These are phyloP conservation scores for Apiospora marii DNA, from an alignment of 2,329 filamentous ascomycete genomes.

Conservation along the genomic window DNA sequence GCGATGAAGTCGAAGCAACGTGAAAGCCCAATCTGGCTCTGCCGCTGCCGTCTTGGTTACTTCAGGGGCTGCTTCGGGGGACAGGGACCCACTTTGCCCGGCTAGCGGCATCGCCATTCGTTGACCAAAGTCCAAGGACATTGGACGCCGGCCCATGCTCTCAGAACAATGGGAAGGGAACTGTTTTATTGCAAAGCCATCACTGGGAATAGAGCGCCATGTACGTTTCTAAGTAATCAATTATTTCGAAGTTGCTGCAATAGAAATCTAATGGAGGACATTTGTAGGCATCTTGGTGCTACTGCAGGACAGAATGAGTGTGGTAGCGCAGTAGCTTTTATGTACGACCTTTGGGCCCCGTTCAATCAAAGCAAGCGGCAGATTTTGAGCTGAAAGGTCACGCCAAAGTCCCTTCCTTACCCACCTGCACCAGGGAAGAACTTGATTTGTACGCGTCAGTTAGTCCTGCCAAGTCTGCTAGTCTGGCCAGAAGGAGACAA, in stretches of 20 bases:
- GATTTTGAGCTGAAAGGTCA: background rate
- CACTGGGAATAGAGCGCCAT: background rate
- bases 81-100: background rate
- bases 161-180: background rate
- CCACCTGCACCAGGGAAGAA: conserved; percentile 1
- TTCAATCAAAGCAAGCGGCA: background rate
- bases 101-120: background rate
- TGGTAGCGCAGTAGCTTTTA: background rate
- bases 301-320: background rate
- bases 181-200: background rate
- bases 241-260: background rate
- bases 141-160: background rate
- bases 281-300: background rate
- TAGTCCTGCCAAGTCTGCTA: background rate
- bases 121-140: background rate
- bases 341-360: background rate
- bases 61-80: background rate
- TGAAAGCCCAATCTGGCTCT: background rate
- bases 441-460: background rate
- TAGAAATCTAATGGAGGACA: background rate
- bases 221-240: background rate
- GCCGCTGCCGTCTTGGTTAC: background rate
- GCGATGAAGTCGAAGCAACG: background rate
- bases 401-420: background rate
- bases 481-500: background rate